Evolutionary conservation across 169 alveolate genomes (phyloP), one percentile per base, ranked within the genome.

Genomic region (Babesia bigemina): DNA sequence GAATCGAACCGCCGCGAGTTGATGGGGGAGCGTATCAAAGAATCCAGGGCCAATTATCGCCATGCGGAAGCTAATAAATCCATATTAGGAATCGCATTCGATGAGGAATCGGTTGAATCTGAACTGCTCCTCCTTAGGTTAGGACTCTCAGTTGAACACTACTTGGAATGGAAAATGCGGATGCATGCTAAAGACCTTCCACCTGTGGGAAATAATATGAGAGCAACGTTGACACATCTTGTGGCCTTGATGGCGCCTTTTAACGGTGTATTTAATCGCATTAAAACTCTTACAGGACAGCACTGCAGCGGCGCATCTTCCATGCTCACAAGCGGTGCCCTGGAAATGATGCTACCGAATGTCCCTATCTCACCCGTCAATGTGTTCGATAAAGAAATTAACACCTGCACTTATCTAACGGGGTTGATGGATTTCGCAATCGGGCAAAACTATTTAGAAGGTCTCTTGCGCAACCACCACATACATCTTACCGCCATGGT

Each of bases 91-190:
- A 12, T 56, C 14, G 65, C 45, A 22, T 24, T 49, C 9, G 56
- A 61, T 61, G 24, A 44, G 21, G 70, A 33, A 1, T 11, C 28
- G 24, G 24, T 26, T 0, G 73, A 49, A 45, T 8, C 73, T 0
- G 73, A 63, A 19, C 48, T 48, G 42, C 29, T 26, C n/a, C 3
- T 21, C 26, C 45, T 63, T 22, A 29, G 17, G 22, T 2, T 16
- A 52, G 63, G 42, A 17, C 24, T 67, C 17, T 67, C 76, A 17
- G 57, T 67, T n/a, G 76, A 67, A 12, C 65, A 67, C 48, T 67
- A 26, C 45, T 12, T 67, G 56, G 42, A 17, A 49, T n/a, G 53
- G 49, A 39, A 52, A 56, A 17, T 55, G 33, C 52, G 56, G 49
- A 22, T 1, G 28, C 29, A 67, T 42, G 53, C 48, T 26, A 36